Conservation (phyloP, 805 yeast species). For the Lachancea cidri region DNA sequence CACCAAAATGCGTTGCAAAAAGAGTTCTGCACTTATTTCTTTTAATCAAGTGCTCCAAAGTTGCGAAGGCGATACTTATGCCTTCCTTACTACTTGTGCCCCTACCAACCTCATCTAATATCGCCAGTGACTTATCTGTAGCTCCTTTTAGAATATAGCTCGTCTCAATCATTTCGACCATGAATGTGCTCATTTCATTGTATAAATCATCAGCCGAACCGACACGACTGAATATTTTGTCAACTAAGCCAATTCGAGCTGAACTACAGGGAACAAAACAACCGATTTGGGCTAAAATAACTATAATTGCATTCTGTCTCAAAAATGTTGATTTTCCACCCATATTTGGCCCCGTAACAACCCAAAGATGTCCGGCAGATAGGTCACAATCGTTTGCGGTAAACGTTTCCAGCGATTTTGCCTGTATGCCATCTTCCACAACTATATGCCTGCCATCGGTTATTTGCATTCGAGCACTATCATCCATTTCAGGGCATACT, state of each 20-base stretch:
- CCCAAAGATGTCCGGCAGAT: slow-evolving; percentile 37
- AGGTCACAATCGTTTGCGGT: slow-evolving; percentile 31
- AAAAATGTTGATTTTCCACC: slow-evolving; percentile 79
- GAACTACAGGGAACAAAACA: slow-evolving; percentile 62
- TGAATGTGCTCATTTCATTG: slow-evolving; percentile 79
- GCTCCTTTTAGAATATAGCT: slow-evolving; percentile 62
- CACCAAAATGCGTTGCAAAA: slow-evolving; percentile 88
- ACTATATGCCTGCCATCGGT: slow-evolving; percentile 75
- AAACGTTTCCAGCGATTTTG: slow-evolving; percentile 36
- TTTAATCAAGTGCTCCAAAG: slow-evolving; percentile 50
- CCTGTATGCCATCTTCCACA: slow-evolving; percentile 68
- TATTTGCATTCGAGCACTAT: slow-evolving; percentile 45
- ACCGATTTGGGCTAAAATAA: slow-evolving; percentile 69
- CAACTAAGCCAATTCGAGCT: slow-evolving; percentile 69
- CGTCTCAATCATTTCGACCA: slow-evolving; percentile 90
- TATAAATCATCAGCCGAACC: slow-evolving; percentile 82
- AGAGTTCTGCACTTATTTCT: slow-evolving; percentile 61
- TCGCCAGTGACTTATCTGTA: slow-evolving; percentile 62
- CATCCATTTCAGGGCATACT: slow-evolving; percentile 58
- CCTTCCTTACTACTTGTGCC: slow-evolving; percentile 89
- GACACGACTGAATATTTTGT: slow-evolving; percentile 71
- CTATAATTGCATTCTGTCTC: slow-evolving; percentile 65
- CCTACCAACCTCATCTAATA: slow-evolving; percentile 84
- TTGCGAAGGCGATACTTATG: slow-evolving; percentile 75
- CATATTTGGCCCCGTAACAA: slow-evolving; percentile 89